Base-by-base conservation (phyloP, 306 rosid species). In the Sphenostylis stenocarpa region DNA sequence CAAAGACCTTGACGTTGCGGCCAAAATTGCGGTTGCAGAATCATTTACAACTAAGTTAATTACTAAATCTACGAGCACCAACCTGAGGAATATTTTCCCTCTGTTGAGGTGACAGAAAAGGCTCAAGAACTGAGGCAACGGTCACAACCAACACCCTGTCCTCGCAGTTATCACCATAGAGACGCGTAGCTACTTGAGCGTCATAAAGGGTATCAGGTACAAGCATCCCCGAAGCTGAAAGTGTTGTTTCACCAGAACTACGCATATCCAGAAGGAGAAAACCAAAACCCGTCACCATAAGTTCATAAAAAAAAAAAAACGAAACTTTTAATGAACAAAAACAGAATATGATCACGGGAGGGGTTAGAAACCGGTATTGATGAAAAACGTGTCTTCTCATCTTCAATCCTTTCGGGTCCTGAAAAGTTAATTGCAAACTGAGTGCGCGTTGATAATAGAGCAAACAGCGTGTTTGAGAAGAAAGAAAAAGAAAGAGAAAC, bases 401-500 rank as follows among this genome's bases (percentile, higher is more conserved):
- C 90, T 95, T 95, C 91, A 95, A 64, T 66, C 98, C 97, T 75
- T 95, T 95, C 12, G 98, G 98, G 75, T 95, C 98, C 98, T 92
- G 77, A 78, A 71, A 81, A 77, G 38, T 10, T 65, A 56, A 53
- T 43, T 60, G 55, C 16, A 51, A 58, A 26, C 38, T 78, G 53
- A 39, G 52, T 70, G 67, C 65, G 14, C 17, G 45, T 9, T 70
- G 52, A 65, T 60, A 31, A 53, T 16, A 44, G 47, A n/a, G n/a
- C 34, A 7, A 5, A 61, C n/a, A n/a, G 67, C 34, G 23, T 26
- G 23, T 31, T 41, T 73, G 58, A 33, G 38, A 20, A 45, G 52
- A 41, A 26, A 47, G 69, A 48, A 63, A 44, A 38, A 41, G 74
- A 21, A 20, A 36, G 31, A 52, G 47, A 61, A 29, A 83, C 97